Evolutionary conservation across 2,329 filamentous ascomycete species (phyloP).

Genomic region (Hirsutella rhossiliensis): DNA sequence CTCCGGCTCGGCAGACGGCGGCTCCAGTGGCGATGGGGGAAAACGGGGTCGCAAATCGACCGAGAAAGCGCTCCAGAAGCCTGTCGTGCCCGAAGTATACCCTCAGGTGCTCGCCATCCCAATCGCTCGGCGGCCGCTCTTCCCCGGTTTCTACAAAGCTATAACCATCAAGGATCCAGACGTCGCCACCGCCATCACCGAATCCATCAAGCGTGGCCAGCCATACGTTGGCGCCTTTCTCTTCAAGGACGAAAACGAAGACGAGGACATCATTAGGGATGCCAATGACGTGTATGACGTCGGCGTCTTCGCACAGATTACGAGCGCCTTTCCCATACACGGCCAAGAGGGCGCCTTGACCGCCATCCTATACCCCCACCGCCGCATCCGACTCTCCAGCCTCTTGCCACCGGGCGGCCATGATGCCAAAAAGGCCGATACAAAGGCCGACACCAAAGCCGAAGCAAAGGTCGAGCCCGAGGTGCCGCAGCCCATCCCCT

Average conservation of each 20-base stretch:
- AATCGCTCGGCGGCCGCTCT: slow-evolving; percentile 84
- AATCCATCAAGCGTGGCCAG: slow-evolving; percentile 93
- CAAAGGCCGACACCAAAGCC: slow-evolving; percentile 17
- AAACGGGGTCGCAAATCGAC: slow-evolving; percentile 59
- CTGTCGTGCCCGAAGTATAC: slow-evolving; percentile 85
- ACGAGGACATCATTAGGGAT: slow-evolving; percentile 86
- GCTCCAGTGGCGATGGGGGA: slow-evolving; percentile 47
- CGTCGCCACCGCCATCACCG: slow-evolving; percentile 82
- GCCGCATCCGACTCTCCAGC: slow-evolving; percentile 80
- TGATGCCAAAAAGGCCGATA: slow-evolving; percentile 38
- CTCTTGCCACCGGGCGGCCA: slow-evolving; percentile 57
- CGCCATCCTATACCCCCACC: slow-evolving; percentile 90
- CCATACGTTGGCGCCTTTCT: slow-evolving; percentile 95
- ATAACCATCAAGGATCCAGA: slow-evolving; percentile 92
- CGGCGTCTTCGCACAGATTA: slow-evolving; percentile 95
- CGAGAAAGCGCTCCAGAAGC: slow-evolving; percentile 76
- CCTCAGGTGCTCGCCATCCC: slow-evolving; percentile 96
- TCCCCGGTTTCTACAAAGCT: slow-evolving; percentile 97
- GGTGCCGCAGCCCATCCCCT: slow-evolving; percentile 46
- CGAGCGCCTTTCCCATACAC: slow-evolving; percentile 83
- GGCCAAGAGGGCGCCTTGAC: slow-evolving; percentile 79
- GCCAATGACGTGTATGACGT: slow-evolving; percentile 88
- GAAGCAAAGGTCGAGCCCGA: slow-evolving; percentile 34
- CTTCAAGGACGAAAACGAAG: slow-evolving; percentile 90
- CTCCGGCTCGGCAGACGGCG: slow-evolving; percentile 37